These are phyloP conservation scores for Hortiboletus campestris DNA, from an alignment of 768 basidiomycete genomes.

Conservation along the genomic window DNA sequence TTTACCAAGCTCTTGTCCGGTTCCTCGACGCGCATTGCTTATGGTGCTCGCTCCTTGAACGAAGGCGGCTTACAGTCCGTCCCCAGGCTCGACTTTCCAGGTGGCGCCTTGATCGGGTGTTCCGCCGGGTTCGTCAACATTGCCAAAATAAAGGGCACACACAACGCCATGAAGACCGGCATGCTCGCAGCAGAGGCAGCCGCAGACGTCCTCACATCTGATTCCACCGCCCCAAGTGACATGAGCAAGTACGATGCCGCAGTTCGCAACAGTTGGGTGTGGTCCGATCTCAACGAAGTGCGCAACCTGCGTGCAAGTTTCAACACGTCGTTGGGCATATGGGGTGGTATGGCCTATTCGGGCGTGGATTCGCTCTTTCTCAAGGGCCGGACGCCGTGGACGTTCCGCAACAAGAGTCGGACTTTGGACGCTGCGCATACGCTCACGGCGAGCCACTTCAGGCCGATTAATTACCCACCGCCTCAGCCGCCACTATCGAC, in stretches of 20 bases:
- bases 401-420: conserved; percentile 64
- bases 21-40: conserved; percentile 74
- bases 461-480: conserved; percentile 81
- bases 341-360: conserved; percentile 86
- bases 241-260: conserved; percentile 71
- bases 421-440: conserved; percentile 71
- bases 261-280: conserved; percentile 79
- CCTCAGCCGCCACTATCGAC: conserved; percentile 90
- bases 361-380: conserved; percentile 85
- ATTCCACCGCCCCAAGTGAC: conserved; percentile 39
- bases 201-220: conserved; percentile 52
- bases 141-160: conserved; percentile 97
- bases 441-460: conserved; percentile 57
- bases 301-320: conserved; percentile 92
- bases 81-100: conserved; percentile 85
- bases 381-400: conserved; percentile 89
- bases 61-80: conserved; percentile 94
- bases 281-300: conserved; percentile 83
- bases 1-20: conserved; percentile 78
- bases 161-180: conserved; percentile 98
- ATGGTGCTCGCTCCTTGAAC: conserved; percentile 86
- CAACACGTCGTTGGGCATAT: conserved; percentile 72
- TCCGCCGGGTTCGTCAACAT: conserved; percentile 96
- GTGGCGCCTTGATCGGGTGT: conserved; percentile 93
- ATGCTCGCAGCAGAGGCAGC: conserved; percentile 95